Base-by-base conservation (phyloP, 2,329 filamentous ascomycete species). In the Aspergillus thermomutatus region DNA sequence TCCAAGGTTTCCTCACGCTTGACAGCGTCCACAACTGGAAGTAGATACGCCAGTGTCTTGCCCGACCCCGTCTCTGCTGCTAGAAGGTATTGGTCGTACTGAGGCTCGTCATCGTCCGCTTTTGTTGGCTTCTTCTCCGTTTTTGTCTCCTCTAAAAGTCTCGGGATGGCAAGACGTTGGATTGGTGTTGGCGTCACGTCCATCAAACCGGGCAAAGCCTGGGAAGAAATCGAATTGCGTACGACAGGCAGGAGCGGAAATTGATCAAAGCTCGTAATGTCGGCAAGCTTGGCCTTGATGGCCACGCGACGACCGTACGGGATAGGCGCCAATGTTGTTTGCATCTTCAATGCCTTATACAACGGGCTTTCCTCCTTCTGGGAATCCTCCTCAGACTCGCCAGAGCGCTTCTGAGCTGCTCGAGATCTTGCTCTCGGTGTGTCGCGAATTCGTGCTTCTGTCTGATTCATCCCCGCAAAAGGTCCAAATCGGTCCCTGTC, bases 21-120 rank as follows among this genome's bases (percentile, higher is more conserved):
- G 66, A 99, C 75, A 8, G 90, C 89, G 74, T 99, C 87, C 52
- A 99, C 80, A 17, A 88, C 83, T 0, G 94, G 95, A 4, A 97
- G 76, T 4, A 97, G 79, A 70, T 99, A 99, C 8, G 94, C 91
- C 60, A 99, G 79, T 1, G 94, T 99, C 79, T 99, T 99, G 58
- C 94, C 94, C 0, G 94, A 97, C 11, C 94, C 94, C 0, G 94
- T 99, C 79, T 99, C 94, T 10, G 94, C 94, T 3, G 94, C 94
- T 50, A 99, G 81, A 11, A 99, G 81, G 69, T 91, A 97, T 52
- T 86, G 81, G 53, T 86, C 78, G 67, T 83, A 76, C 79, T 83
- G 58, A 76, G 75, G 63, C 69, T 81, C 55, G 60, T 70, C 61
- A 50, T 75, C 71, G 28, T 73, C 61, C 41, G 55, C 47, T 57